Conservation (phyloP, 257 asterid genomes). For the Solanum pennellii region DNA sequence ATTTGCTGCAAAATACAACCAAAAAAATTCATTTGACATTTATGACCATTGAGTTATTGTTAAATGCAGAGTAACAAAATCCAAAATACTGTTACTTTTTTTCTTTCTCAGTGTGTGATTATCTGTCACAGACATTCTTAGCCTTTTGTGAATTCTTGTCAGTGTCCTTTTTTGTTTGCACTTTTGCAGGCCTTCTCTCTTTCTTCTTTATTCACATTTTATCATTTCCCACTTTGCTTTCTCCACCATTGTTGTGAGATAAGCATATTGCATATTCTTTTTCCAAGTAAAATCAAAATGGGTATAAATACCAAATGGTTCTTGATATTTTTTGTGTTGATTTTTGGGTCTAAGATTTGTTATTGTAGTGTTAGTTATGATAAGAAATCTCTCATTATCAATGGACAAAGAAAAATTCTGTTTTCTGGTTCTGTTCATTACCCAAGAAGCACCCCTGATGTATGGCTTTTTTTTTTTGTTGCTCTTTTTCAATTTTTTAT, state of each 20-base stretch:
- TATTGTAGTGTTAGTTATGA: conserved; percentile 77
- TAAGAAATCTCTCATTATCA: conserved; percentile 49
- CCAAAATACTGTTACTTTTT: background rate
- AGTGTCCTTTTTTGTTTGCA: background rate
- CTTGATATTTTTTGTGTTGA: conserved; percentile 23
- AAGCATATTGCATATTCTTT: conserved; percentile 4
- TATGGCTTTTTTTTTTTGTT: background rate
- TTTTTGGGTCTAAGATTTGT: conserved; percentile 13
- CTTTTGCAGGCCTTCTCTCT: background rate
- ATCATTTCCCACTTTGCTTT: background rate
- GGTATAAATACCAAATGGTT: conserved; percentile 24
- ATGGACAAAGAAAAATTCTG: conserved; percentile 72
- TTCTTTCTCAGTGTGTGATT: background rate
- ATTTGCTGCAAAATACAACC: background rate
- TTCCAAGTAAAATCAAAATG: conserved; percentile 21
- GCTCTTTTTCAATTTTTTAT: background rate
- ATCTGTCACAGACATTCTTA: background rate
- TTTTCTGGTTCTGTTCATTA: conserved; percentile 94
- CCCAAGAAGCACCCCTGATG: conserved; percentile 95
- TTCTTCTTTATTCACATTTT: background rate
- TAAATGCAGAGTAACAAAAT: background rate
- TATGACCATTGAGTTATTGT: background rate
- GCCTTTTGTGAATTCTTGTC: background rate
- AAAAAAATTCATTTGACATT: background rate
- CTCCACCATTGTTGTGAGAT: background rate